Conservation (phyloP, 371 early-diverging fungal genomes). For the Apophysomyces trapeziformis region DNA sequence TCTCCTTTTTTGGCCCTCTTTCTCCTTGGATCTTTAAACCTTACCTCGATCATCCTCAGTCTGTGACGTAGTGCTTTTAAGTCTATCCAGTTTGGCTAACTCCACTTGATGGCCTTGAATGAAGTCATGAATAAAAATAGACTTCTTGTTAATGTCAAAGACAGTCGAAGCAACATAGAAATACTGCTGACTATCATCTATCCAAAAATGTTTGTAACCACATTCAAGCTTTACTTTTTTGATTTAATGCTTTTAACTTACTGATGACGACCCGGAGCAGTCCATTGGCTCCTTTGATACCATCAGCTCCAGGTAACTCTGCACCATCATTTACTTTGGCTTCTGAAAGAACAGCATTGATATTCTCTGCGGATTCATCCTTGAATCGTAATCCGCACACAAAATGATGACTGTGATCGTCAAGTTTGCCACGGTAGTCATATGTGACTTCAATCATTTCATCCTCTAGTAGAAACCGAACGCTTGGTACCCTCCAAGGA, state of each 20-base stretch:
- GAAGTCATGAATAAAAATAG: conserved; percentile 62
- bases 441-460: conserved; percentile 45
- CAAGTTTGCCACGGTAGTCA: conserved; percentile 43
- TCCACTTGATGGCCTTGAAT: conserved; percentile 56
- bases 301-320: conserved; percentile 30
- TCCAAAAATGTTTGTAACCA: not conserved
- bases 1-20: not conserved
- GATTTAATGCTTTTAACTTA: conserved; percentile 20
- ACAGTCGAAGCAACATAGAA: conserved; percentile 60
- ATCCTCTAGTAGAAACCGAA: conserved; percentile 38
- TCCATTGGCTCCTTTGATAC: conserved; percentile 41
- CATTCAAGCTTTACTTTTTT: not conserved
- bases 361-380: conserved; percentile 26
- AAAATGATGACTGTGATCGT: conserved; percentile 43
- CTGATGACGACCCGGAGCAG: conserved; percentile 56
- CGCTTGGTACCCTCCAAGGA: conserved; percentile 48
- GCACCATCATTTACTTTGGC: conserved; percentile 23
- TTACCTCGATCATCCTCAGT: conserved; percentile 52
- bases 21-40: conserved; percentile 1
- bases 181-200: conserved; percentile 58
- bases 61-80: conserved; percentile 45
- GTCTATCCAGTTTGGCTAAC: conserved; percentile 51
- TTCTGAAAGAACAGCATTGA: conserved; percentile 28
- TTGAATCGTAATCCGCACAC: conserved; percentile 29
- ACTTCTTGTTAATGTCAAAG: conserved; percentile 46